Base-by-base conservation (phyloP, 2,329 filamentous ascomycete species). In the Curvularia sp. region DNA sequence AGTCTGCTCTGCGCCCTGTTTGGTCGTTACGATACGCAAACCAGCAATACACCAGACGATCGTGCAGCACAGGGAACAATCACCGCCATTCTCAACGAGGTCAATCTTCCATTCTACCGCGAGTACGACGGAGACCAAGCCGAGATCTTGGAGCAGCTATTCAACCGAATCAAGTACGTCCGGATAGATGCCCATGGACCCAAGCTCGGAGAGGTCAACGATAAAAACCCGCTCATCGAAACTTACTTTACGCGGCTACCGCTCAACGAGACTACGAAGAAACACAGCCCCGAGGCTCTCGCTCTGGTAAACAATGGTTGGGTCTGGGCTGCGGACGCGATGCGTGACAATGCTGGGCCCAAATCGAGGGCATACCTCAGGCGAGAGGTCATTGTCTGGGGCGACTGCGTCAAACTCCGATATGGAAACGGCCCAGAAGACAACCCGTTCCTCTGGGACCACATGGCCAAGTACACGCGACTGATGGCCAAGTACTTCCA, bases 281-380 rank as follows among this genome's bases (percentile, higher is more conserved):
- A 91, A 70, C 89, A 96, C 71, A 88, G 88, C 57, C 84, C 88
- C 1, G 89, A 89, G 57, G 89, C 93, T 43, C 83, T 96, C 46
- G 91, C 92, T 2, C 80, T 99, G 51, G 93, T 89, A 41, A 98
- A 98, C 79, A 99, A 99, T 73, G 95, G 95, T 43, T 99, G 95
- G 95, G 93, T 99, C 8, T 99, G 95, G 95, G 94, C 92, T 58
- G 94, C 94, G 5, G 96, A 98, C 78, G 94, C 95, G 1, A 85
- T 98, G 78, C 85, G 92, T 43, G 95, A 99, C 79, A 95, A 98
- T 71, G 95, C 95, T 30, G 96, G 96, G 0, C 90, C 93, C 0
- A 83, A 91, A 47, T 97, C 94, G 8, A 88, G 89, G 55, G 93
- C 94, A n/a, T 99, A 99, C 72, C 85, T 99, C n/a, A 87, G 92